phyloP scores from a whole-genome alignment of 768 basidiomycete species.

The Pleurotus ostreatus region DNA sequence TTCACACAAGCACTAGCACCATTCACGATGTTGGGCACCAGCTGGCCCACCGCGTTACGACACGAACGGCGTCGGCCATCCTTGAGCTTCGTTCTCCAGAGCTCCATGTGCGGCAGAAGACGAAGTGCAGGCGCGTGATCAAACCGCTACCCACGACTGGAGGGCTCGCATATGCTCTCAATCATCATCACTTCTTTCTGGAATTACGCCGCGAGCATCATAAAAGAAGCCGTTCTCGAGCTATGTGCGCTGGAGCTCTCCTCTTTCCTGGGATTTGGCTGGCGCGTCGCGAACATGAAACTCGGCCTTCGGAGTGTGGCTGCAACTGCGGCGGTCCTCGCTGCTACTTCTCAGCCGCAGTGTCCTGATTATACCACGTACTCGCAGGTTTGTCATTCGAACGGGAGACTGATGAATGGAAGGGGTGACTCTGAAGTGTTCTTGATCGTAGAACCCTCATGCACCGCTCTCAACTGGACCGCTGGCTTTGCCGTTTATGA shows the following conservation, averaged over 20 bases:
- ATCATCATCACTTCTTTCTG: not conserved
- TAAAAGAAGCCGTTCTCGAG: not conserved
- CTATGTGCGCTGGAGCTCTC: not conserved
- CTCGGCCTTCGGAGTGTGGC: constrained; percentile 17
- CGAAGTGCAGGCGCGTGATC: not conserved
- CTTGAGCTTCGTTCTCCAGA: no score
- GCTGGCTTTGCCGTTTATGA: constrained; percentile 66
- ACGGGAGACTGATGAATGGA: constrained; percentile 1
- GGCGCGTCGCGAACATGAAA: constrained; percentile 14
- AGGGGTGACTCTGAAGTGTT: not conserved
- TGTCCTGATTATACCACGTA: constrained; percentile 64
- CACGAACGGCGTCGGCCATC: no score
- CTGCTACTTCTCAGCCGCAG: constrained; percentile 25
- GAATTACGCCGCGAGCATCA: not conserved
- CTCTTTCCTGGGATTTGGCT: not conserved
- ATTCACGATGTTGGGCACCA: no score
- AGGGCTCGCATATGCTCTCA: not conserved
- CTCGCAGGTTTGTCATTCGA: constrained; percentile 39
- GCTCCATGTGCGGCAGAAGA: not conserved
- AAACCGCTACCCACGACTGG: not conserved
- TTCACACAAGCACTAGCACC: no score
- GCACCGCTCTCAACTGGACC: constrained; percentile 57
- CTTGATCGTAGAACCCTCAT: constrained; percentile 46
- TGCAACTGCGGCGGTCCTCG: constrained; percentile 21
- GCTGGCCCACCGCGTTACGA: no score